phyloP scores from a whole-genome alignment of 1,139 yeast genomes.

The Geotrichum macrosporum region DNA sequence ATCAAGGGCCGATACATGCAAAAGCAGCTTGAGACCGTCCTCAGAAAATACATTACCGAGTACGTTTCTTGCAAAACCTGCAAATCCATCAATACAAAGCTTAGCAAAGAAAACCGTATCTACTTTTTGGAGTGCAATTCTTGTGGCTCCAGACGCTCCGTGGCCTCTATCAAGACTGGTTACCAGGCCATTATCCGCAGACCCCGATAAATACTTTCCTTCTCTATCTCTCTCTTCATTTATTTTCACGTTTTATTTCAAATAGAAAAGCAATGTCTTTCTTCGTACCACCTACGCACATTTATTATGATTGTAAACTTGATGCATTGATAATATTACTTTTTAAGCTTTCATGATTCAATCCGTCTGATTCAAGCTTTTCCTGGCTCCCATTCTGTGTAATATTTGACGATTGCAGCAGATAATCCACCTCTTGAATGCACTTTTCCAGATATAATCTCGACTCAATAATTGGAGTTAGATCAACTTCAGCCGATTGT shows the following conservation, averaged over 20 bases:
- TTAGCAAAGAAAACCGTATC: constrained; percentile 95
- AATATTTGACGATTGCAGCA: constrained; percentile 32
- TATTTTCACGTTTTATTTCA: not conserved
- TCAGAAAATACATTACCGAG: constrained; percentile 93
- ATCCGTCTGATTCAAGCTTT: not conserved
- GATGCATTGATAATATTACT: not conserved
- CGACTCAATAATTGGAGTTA: constrained; percentile 33
- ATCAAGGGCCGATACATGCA: constrained; percentile 98
- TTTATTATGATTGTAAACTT: too few relatives aligned
- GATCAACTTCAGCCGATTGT: constrained; percentile 26
- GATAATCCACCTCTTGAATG: constrained; percentile 37
- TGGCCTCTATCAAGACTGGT: constrained; percentile 96
- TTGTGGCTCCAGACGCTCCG: constrained; percentile 97
- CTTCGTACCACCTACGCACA: constrained; percentile 4
- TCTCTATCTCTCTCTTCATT: not conserved
- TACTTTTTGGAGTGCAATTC: constrained; percentile 97
- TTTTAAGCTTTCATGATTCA: not conserved
- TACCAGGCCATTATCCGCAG: constrained; percentile 81
- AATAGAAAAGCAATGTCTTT: not conserved
- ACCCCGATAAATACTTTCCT: constrained; percentile 15
- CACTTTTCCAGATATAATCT: constrained; percentile 37
- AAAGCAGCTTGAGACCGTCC: constrained; percentile 92
- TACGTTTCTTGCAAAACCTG: constrained; percentile 98
- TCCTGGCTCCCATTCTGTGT: constrained; percentile 7
- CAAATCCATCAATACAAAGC: constrained; percentile 93